Evolutionary conservation across 2,329 filamentous ascomycete genomes (phyloP).

Genomic region (Colletotrichum musae): DNA sequence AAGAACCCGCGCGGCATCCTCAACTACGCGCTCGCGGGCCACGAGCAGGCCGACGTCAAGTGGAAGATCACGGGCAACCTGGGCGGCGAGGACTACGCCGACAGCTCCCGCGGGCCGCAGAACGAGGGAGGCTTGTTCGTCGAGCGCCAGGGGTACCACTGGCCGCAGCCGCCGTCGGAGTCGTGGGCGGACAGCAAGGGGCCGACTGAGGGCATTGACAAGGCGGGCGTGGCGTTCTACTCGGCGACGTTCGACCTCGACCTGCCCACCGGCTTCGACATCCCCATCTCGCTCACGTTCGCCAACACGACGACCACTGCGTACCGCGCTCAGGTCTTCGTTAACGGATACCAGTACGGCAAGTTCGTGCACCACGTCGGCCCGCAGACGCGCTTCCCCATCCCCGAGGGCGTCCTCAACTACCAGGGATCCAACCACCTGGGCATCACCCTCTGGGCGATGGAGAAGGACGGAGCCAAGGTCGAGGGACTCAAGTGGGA

Average conservation of each 20-base stretch:
- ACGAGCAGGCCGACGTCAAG: slow-evolving; percentile 60
- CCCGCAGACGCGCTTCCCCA: slow-evolving; percentile 76
- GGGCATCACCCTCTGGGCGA: slow-evolving; percentile 76
- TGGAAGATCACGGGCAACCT: slow-evolving; percentile 77
- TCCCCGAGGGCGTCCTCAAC: slow-evolving; percentile 78
- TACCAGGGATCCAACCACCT: slow-evolving; percentile 77
- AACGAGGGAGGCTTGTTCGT: slow-evolving; percentile 72
- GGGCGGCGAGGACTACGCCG: slow-evolving; percentile 69
- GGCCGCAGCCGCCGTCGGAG: slow-evolving; percentile 62
- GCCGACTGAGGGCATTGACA: slow-evolving; percentile 54
- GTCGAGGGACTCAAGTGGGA: slow-evolving; percentile 43
- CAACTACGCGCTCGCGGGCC: slow-evolving; percentile 66
- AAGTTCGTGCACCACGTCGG: slow-evolving; percentile 73
- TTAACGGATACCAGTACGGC: slow-evolving; percentile 79
- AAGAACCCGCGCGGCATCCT: slow-evolving; percentile 72
- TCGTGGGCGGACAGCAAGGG: slow-evolving; percentile 57
- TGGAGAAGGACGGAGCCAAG: slow-evolving; percentile 66
- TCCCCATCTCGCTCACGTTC: slow-evolving; percentile 70
- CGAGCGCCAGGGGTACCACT: slow-evolving; percentile 70
- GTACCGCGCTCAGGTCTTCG: slow-evolving; percentile 74
- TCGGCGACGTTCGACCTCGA: slow-evolving; percentile 67
- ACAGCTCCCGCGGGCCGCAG: slow-evolving; percentile 69
- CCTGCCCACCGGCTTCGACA: slow-evolving; percentile 67
- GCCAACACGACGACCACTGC: slow-evolving; percentile 53
- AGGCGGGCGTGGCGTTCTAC: slow-evolving; percentile 70